These are phyloP conservation scores for Petunia secreta DNA, from an alignment of 257 asterid species.

Conservation along the genomic window DNA sequence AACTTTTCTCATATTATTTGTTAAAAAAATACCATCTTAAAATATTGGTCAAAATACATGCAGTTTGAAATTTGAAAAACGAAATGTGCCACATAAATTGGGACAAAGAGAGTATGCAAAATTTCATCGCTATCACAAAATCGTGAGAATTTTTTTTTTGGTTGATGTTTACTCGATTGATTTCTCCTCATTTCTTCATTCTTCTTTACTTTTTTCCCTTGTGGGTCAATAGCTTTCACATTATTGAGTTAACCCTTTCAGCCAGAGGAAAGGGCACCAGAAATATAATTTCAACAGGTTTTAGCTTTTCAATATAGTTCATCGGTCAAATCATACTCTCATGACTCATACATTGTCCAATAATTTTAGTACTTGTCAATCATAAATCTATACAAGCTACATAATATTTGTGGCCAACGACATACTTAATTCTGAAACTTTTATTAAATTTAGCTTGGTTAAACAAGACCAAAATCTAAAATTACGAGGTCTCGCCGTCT, in stretches of 20 bases:
- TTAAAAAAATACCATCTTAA: too few relatives aligned
- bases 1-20: too few relatives aligned
- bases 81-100: too few relatives aligned
- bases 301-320: not conserved
- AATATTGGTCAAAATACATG: too few relatives aligned
- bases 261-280: conserved; percentile 7
- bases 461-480: too few relatives aligned
- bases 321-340: not conserved
- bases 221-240: not conserved
- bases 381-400: not conserved
- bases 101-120: too few relatives aligned
- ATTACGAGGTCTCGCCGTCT: too few relatives aligned
- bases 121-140: not conserved
- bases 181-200: not conserved
- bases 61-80: too few relatives aligned
- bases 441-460: too few relatives aligned
- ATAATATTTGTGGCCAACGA: not conserved
- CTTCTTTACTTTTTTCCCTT: too few relatives aligned
- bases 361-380: not conserved
- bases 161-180: conserved; percentile 17
- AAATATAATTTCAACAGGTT: not conserved
- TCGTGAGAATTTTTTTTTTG: not conserved
- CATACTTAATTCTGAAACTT: not conserved
- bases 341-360: not conserved
- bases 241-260: conserved; percentile 18